A percentile compares a stretch with the other conserved stretches of the same genome.
phyloP scores from a whole-genome alignment of 2,329 filamentous ascomycete genomes.

The Fusarium xylarioides region DNA sequence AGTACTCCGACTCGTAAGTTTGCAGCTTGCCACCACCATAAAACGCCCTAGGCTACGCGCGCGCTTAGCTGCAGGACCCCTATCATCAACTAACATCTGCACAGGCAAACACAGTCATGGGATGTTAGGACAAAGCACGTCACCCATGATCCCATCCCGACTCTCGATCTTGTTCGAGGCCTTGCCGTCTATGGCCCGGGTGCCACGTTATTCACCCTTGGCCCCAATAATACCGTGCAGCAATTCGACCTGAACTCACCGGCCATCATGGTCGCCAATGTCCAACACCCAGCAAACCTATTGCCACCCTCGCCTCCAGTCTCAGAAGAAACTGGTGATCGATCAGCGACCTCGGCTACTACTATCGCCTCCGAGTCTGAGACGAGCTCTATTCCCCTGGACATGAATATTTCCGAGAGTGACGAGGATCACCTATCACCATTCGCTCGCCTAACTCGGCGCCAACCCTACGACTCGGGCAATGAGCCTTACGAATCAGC shows the following conservation, averaged over 20 bases:
- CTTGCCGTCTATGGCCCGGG: conserved; percentile 89
- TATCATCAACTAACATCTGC: conserved; percentile 46
- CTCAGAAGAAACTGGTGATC: conserved; percentile 74
- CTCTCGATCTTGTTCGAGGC: conserved; percentile 80
- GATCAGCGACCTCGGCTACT: conserved; percentile 56
- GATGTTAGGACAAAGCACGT: conserved; percentile 98
- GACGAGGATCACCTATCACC: conserved; percentile 83
- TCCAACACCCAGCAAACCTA: conserved; percentile 83
- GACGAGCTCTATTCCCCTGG: conserved; percentile 63
- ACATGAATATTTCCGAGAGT: conserved; percentile 72
- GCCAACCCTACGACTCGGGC: conserved; percentile 70
- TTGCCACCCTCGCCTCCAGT: conserved; percentile 85
- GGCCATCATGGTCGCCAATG: conserved; percentile 81
- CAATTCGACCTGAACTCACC: conserved; percentile 93
- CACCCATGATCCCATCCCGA: conserved; percentile 87
- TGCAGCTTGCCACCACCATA: conserved; percentile 27
- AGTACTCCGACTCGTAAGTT: conserved; percentile 88
- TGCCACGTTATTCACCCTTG: conserved; percentile 91
- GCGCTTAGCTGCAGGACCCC: conserved; percentile 53
- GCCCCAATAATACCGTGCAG: conserved; percentile 87
- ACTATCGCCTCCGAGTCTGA: conserved; percentile 64
- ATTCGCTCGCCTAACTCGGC: conserved; percentile 77
- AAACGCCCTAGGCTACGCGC: conserved; percentile 52
- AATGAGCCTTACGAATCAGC: conserved; percentile 69
- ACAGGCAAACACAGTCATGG: conserved; percentile 90